Evolutionary conservation across 2,329 filamentous ascomycete species (phyloP).

Genomic region (Mycosphaerella arachidis): DNA sequence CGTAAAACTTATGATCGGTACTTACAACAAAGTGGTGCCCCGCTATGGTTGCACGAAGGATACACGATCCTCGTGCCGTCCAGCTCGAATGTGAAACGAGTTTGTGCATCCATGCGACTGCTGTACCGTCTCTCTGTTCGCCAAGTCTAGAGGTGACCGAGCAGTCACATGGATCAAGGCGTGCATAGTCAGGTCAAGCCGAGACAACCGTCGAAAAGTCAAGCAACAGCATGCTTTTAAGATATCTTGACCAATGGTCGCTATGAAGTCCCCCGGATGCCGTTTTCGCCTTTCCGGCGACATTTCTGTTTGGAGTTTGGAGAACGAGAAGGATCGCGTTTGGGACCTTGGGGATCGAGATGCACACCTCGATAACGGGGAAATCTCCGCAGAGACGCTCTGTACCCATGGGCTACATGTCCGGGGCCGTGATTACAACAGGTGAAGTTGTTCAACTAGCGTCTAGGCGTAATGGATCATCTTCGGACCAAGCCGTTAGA

Average conservation of each 20-base stretch:
- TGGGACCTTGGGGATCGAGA: background rate
- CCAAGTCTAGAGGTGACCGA: background rate
- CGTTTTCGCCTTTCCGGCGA: background rate
- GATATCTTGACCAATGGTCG: no score
- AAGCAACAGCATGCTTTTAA: no score
- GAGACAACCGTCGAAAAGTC: background rate
- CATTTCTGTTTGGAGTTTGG: background rate
- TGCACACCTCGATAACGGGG: background rate
- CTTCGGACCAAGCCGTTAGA: conserved; percentile 3
- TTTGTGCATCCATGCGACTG: background rate
- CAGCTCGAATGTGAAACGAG: background rate
- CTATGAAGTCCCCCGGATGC: no score
- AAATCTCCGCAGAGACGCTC: background rate
- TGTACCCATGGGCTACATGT: background rate
- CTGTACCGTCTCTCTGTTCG: background rate
- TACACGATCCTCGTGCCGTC: background rate
- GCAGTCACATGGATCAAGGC: background rate
- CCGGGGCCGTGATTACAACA: background rate
- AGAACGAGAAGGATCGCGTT: background rate
- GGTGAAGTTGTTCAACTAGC: background rate
- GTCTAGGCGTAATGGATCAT: background rate
- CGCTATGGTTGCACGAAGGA: background rate
- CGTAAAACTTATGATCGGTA: background rate
- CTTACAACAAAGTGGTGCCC: background rate
- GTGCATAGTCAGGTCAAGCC: background rate